These are phyloP conservation scores for Salvia rosmarinus DNA, from an alignment of 257 asterid genomes.

Conservation along the genomic window DNA sequence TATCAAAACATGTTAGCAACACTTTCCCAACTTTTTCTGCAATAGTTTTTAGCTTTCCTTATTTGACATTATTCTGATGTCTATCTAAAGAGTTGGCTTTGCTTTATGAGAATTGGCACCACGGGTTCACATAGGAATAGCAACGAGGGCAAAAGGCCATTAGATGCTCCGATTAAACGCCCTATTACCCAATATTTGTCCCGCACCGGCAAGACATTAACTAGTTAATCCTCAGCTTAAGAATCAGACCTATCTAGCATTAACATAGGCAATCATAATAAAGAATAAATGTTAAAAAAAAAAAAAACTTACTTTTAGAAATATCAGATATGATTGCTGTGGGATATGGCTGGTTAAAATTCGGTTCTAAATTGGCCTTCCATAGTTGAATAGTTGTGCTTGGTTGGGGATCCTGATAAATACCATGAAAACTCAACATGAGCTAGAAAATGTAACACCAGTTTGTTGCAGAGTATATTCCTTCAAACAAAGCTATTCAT, in stretches of 20 bases:
- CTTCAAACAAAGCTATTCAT: not conserved
- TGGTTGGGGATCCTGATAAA: conserved; percentile 86
- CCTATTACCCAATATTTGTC: not conserved
- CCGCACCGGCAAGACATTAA: not conserved
- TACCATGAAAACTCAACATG: not conserved
- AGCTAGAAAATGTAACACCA: not conserved
- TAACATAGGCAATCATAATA: conserved; percentile 6
- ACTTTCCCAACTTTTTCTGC: too few relatives aligned
- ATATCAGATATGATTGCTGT: conserved; percentile 62
- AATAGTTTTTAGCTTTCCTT: too few relatives aligned
- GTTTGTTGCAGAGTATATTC: not conserved
- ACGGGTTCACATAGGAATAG: too few relatives aligned
- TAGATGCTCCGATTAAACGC: not conserved
- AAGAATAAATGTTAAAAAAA: conserved; percentile 5
- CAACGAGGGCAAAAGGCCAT: not conserved
- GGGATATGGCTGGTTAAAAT: conserved; percentile 76
- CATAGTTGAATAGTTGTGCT: conserved; percentile 78
- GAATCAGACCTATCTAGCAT: conserved; percentile 36
- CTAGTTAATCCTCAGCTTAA: conserved; percentile 34
- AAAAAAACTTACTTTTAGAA: conserved; percentile 64
- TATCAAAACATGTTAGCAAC: too few relatives aligned
- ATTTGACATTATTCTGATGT: too few relatives aligned
- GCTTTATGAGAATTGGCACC: too few relatives aligned
- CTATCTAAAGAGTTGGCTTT: too few relatives aligned
- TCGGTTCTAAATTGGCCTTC: conserved; percentile 93